Evolutionary conservation across 148 eudicot species (phyloP).

Genomic region (Diospyros kaki): DNA sequence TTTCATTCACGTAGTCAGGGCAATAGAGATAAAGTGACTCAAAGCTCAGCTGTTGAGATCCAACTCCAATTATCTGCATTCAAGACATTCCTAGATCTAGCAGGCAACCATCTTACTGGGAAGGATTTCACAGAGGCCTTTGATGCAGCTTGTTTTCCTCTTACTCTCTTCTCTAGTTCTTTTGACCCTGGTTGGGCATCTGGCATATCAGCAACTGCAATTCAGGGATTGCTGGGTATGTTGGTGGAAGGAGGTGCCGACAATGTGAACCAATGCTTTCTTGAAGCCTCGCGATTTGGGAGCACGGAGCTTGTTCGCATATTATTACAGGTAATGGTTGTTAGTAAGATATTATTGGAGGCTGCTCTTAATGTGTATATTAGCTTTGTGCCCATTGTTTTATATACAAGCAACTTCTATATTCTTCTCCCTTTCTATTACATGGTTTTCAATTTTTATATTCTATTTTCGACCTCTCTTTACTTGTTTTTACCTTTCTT

Average conservation of each 20-base stretch:
- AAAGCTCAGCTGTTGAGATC: conserved; percentile 65
- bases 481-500: too few relatives aligned
- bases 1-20: conserved; percentile 86
- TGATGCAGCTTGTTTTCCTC: conserved; percentile 99
- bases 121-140: conserved; percentile 98
- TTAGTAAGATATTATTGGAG: background rate
- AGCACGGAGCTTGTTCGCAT: conserved; percentile 98
- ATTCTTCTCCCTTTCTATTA: background rate
- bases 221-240: conserved; percentile 82
- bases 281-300: conserved; percentile 98
- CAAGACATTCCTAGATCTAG: conserved; percentile 83
- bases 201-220: conserved; percentile 86
- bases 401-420: background rate
- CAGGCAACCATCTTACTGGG: conserved; percentile 79
- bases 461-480: too few relatives aligned
- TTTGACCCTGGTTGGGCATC: conserved; percentile 98
- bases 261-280: conserved; percentile 97
- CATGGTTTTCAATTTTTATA: background rate
- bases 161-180: conserved; percentile 96
- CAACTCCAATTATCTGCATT: conserved; percentile 90
- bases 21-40: conserved; percentile 52
- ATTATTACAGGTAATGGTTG: conserved; percentile 68
- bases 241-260: conserved; percentile 98
- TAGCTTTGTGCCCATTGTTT: background rate
- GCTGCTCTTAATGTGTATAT: background rate